Conservation (phyloP, 495 filamentous ascomycete species). For the Daldinia loculata region DNA sequence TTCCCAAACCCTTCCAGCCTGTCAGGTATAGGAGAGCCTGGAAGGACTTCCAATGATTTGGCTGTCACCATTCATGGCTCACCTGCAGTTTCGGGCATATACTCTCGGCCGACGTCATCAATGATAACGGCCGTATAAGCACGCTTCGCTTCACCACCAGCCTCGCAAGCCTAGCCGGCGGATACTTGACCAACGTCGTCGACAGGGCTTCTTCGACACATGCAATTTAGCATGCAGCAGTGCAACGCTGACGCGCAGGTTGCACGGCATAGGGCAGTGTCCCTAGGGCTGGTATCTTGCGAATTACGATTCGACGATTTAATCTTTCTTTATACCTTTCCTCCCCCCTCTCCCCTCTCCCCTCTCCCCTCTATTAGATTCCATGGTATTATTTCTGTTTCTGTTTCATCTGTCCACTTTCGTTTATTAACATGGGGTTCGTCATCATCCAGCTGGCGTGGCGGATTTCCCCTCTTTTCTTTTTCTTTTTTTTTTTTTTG, state of each 20-base stretch:
- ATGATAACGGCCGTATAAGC: not conserved
- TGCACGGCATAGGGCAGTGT: conserved; percentile 22
- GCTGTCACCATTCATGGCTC: not conserved
- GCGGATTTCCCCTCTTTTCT: conserved; percentile 15
- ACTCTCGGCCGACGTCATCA: conserved; percentile 4
- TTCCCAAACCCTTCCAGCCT: not conserved
- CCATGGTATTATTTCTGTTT: conserved; percentile 15
- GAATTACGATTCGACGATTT: conserved; percentile 9
- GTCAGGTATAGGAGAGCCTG: not conserved
- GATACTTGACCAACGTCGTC: not conserved
- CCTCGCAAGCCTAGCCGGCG: not conserved
- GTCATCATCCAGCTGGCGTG: conserved; percentile 11
- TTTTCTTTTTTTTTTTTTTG: not conserved
- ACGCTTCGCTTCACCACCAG: not conserved
- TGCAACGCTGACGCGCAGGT: conserved; percentile 35
- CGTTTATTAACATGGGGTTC: conserved; percentile 19
- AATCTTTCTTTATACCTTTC: conserved; percentile 4
- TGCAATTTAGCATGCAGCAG: conserved; percentile 25
- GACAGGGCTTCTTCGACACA: not conserved
- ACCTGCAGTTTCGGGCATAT: conserved; percentile 10
- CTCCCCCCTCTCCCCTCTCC: not conserved
- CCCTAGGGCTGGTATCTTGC: conserved; percentile 4
- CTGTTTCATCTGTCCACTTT: conserved; percentile 3
- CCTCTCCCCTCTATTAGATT: conserved; percentile 2
- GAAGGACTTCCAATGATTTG: not conserved